Evolutionary conservation across 306 rosid genomes (phyloP).

Genomic region (Vigna mungo): DNA sequence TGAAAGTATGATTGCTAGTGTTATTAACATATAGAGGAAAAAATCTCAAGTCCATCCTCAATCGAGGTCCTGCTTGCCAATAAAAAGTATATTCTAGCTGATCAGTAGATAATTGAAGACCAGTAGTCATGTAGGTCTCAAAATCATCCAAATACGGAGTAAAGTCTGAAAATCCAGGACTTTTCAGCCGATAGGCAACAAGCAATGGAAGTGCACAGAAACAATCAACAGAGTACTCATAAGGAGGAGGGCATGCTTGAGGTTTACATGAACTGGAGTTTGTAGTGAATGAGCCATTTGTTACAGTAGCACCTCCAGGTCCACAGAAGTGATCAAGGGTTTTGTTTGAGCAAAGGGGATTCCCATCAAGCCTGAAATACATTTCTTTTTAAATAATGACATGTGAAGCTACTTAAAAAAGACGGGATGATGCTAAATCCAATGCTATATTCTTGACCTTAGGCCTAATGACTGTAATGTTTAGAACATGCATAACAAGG

Average conservation of each 20-base stretch:
- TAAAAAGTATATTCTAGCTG: slow-evolving; percentile 64
- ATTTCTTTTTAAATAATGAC: slow-evolving; percentile 32
- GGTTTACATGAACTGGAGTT: slow-evolving; percentile 48
- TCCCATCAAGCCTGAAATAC: slow-evolving; percentile 84
- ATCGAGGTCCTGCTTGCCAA: slow-evolving; percentile 83
- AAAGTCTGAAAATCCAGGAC: slow-evolving; percentile 86
- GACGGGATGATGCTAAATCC: slow-evolving; percentile 21
- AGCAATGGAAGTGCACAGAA: slow-evolving; percentile 74
- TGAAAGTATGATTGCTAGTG: slow-evolving; percentile 48
- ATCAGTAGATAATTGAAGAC: slow-evolving; percentile 48
- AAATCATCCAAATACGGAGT: slow-evolving; percentile 54
- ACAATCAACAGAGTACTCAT: slow-evolving; percentile 62
- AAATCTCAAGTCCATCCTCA: slow-evolving; percentile 70
- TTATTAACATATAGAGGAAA: slow-evolving; percentile 58
- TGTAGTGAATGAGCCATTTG: slow-evolving; percentile 30
- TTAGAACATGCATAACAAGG: slow-evolving; percentile 26
- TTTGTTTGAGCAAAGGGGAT: slow-evolving; percentile 71
- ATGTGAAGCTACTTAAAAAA: slow-evolving; percentile 6
- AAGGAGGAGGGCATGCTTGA: slow-evolving; percentile 71
- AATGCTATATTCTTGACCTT: slow-evolving; percentile 27
- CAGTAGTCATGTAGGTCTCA: slow-evolving; percentile 55
- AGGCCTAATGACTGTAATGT: background rate
- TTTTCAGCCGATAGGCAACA: slow-evolving; percentile 78
- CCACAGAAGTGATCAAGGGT: slow-evolving; percentile 61
- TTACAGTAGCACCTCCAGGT: slow-evolving; percentile 43